Base-by-base conservation (phyloP, 208 protist genomes). In the Wallacemonas sp. region DNA sequence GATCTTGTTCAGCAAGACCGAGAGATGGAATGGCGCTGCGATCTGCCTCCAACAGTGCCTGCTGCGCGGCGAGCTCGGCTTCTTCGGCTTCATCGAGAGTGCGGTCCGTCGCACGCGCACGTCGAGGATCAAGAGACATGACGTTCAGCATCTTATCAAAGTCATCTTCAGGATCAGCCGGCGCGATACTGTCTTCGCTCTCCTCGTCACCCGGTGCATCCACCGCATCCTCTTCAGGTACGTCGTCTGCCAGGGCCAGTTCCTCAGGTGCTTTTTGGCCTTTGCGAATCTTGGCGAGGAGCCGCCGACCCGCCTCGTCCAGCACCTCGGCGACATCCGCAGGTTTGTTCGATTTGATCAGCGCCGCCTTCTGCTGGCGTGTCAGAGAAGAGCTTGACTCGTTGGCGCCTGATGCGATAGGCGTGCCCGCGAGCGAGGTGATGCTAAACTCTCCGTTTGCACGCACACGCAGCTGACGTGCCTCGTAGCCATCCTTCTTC, bases 141-240 rank as follows among this genome's bases (percentile, higher is more conserved):
- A 62, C 33, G 36, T 85, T 63, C 76, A 95, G 75, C 68, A 92
- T 70, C 45, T 36, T 39, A 51, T 95, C 89, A 65, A 95, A 95
- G 59, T 92, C 89, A 53, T 91, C 70, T 46, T 62, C 56, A n/a
- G 27, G 67, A 41, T 38, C 39, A 3, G 17, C 45, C 2, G 36
- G 19, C 39, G 24, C n/a, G 34, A 44, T 53, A 33, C 12, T 27
- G 11, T 5, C 60, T 8, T 67, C 67, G 11, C 36, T 47, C 41
- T 62, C 62, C 21, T 55, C 42, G 21, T 46, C 45, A 0, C n/a
- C 47, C 47, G 56, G 3, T 2, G 33, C 56, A 6, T 47, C 56
- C 6, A 53, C 9, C 36, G 12, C 24, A 61, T 42, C 30, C 38
- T n/a, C n/a, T n/a, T n/a, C n/a, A n/a, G n/a, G n/a, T n/a, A n/a